phyloP scores from a whole-genome alignment of 139 green algal genomes.

The Closterium sp. region DNA sequence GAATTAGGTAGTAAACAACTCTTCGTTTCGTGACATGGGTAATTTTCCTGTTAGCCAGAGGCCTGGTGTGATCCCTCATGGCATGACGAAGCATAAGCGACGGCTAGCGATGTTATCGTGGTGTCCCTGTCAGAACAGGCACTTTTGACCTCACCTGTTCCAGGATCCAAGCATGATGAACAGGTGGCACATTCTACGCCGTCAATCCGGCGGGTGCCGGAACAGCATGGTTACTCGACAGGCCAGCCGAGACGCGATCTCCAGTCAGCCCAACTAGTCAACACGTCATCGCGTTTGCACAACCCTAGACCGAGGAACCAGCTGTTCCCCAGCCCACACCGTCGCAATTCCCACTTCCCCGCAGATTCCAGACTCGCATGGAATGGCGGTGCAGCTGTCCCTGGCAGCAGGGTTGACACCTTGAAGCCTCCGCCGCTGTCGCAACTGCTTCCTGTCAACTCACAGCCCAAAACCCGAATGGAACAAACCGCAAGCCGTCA shows the following conservation, averaged over 20 bases:
- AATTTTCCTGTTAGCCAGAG: too few relatives aligned
- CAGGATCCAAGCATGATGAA: background rate
- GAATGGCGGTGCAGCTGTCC: too few relatives aligned
- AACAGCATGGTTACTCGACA: background rate
- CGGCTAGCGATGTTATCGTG: background rate
- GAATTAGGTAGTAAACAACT: too few relatives aligned
- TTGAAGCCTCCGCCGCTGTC: background rate
- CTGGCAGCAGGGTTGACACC: background rate
- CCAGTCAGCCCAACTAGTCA: background rate
- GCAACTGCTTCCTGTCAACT: background rate
- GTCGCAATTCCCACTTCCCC: background rate
- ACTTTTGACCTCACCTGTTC: background rate
- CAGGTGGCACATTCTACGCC: background rate
- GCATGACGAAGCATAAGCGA: background rate
- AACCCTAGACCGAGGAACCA: background rate
- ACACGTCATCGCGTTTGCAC: background rate
- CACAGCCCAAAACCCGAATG: background rate
- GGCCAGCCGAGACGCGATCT: background rate
- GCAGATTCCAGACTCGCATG: background rate
- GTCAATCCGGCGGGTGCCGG: background rate
- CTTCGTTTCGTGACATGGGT: too few relatives aligned
- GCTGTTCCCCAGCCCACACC: background rate
- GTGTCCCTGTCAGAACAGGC: background rate
- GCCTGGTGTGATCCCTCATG: too few relatives aligned
- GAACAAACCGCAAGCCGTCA: background rate